phyloP scores from a whole-genome alignment of 768 basidiomycete genomes.

The Russula foetens region DNA sequence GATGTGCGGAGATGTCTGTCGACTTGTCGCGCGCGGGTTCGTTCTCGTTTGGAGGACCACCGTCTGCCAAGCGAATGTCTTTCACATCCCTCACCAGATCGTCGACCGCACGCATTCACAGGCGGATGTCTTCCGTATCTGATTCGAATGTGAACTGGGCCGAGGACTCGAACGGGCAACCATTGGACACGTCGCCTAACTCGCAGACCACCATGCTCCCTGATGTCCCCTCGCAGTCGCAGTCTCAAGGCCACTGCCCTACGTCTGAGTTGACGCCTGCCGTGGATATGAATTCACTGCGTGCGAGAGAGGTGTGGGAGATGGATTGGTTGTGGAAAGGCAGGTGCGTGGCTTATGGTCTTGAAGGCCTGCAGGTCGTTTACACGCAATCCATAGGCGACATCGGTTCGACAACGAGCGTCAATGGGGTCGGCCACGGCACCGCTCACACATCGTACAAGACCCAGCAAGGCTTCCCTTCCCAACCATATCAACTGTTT shows the following conservation, averaged over 20 bases:
- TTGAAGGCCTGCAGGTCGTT: conserved; percentile 26
- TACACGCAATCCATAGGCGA: conserved; percentile 28
- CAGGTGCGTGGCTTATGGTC: conserved; percentile 55
- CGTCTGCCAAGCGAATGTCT: conserved; percentile 61
- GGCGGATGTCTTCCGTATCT: too few species aligned
- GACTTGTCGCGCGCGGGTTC: conserved; percentile 48
- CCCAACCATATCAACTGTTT: neutral
- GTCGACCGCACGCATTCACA: too few species aligned
- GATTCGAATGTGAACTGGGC: too few species aligned
- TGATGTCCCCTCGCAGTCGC: too few species aligned
- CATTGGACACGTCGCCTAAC: too few species aligned
- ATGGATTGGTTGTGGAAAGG: conserved; percentile 81
- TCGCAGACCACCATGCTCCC: too few species aligned
- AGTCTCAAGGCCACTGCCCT: conserved; percentile 47
- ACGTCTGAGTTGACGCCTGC: conserved; percentile 64
- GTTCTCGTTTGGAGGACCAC: conserved; percentile 33
- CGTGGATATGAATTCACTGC: conserved; percentile 62
- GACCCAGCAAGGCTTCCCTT: conserved; percentile 16
- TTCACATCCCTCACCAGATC: conserved; percentile 70
- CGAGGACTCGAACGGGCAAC: too few species aligned
- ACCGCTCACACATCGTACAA: conserved; percentile 18
- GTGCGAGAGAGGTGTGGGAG: conserved; percentile 77
- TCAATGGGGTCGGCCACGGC: conserved; percentile 15
- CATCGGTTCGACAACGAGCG: conserved; percentile 27
- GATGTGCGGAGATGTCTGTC: conserved; percentile 36